These are phyloP conservation scores for Tulasnella sp. DNA, from an alignment of 768 basidiomycete species.

Conservation along the genomic window DNA sequence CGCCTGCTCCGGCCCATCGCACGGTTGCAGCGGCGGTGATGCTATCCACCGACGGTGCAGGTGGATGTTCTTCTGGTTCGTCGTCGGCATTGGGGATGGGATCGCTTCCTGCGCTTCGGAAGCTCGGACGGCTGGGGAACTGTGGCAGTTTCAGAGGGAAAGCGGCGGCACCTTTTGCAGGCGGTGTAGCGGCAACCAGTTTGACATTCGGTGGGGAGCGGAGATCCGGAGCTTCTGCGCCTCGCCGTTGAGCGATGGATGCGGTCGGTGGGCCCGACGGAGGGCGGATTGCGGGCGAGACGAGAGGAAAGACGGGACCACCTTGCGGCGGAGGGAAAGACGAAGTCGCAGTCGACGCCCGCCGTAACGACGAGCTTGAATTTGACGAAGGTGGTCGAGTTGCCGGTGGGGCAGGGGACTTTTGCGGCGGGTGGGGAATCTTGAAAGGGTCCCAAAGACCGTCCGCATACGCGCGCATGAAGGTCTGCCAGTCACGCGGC, in stretches of 20 bases:
- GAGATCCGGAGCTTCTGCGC: neutral
- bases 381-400: slow-evolving; percentile 33
- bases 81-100: neutral
- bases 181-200: neutral
- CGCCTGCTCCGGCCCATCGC: slow-evolving; percentile 78
- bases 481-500: slow-evolving; percentile 63
- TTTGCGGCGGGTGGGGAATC: slow-evolving; percentile 38
- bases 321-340: neutral
- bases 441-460: slow-evolving; percentile 70
- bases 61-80: neutral
- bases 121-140: neutral
- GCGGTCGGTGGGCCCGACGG: neutral
- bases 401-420: slow-evolving; percentile 46
- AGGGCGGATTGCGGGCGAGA: neutral
- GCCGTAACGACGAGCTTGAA: neutral
- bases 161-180: neutral
- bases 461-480: slow-evolving; percentile 68
- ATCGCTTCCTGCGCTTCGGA: neutral
- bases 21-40: slow-evolving; percentile 63
- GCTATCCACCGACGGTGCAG: neutral
- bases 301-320: neutral
- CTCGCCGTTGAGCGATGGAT: neutral
- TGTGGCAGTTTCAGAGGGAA: neutral
- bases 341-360: neutral
- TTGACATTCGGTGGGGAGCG: neutral